Base-by-base conservation (phyloP, 768 basidiomycete species). In the Lactarius sp. region DNA sequence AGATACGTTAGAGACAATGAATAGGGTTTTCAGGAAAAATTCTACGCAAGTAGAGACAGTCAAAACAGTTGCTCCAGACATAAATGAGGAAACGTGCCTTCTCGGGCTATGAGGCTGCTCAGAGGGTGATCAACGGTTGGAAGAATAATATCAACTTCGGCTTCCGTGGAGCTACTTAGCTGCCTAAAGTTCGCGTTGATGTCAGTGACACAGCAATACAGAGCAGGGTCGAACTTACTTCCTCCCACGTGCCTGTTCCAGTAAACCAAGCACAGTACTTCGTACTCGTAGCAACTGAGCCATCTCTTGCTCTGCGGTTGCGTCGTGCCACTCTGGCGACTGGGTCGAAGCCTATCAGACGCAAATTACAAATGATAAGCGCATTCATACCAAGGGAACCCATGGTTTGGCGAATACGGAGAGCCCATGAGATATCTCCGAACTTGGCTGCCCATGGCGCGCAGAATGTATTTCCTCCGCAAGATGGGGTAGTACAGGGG, bases 401-500 rank as follows among this genome's bases (percentile, higher is more conserved):
- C 94, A 96, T n/a, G 75, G 76, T 3, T 76, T 79, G 64, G 77
- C 77, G 70, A 94, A 96, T n/a, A 91, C 80, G 0, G 92, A 94
- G 0, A 71, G n/a, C 0, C 64, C 72, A 72, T 72, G 73, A 67
- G 61, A 55, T 20, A 67, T 68, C 8, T 69, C 57, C 13, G 61
- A 58, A 0, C 22, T 60, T 59, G 65, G 37, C 39, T 61, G 51
- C 61, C 58, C 20, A 44, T 14, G 39, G 10, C 74, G 72, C 14
- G 72, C 72, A 27, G 78, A 75, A 68, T 90, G 81, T 60, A 95
- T 84, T 73, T 98, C 96, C 74, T 97, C 94, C 0, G 92, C 90
- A 6, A 97, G 81, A 71, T 96, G 90, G 9, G 96, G 96, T 2
- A 92, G 78, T 33, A 98, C 85, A 0, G 96, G 96, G 0, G 92